Percentiles rank a stretch among this genome's conserved stretches.
Evolutionary conservation across 495 filamentous ascomycete genomes (phyloP).

Genomic region (Cercophora newfieldiana): DNA sequence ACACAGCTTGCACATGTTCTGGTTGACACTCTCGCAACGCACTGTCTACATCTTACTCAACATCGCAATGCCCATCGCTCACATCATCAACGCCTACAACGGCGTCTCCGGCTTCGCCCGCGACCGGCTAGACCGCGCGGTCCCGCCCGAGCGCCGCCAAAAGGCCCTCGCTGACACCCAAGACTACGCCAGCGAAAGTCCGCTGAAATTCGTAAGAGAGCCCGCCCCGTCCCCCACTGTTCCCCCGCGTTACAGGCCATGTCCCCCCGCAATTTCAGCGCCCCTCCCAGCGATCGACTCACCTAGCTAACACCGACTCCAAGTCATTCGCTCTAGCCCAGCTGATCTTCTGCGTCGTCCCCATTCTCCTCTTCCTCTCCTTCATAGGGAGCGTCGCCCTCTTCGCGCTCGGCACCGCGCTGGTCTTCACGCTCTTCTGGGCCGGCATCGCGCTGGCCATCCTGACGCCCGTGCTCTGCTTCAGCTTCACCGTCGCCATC

Average conservation of each 20-base stretch:
- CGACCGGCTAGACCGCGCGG: too few relatives aligned
- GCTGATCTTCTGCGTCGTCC: constrained; percentile 55
- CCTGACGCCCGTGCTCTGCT: constrained; percentile 62
- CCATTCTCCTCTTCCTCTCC: constrained; percentile 60
- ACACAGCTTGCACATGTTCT: too few relatives aligned
- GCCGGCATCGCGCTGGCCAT: constrained; percentile 62
- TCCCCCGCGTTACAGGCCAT: neutral
- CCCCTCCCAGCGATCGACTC: too few relatives aligned
- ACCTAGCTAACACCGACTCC: neutral
- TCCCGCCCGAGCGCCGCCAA: too few relatives aligned
- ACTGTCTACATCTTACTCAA: too few relatives aligned
- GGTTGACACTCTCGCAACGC: too few relatives aligned
- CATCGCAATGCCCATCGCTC: too few relatives aligned
- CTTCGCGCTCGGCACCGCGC: constrained; percentile 54
- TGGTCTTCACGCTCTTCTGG: constrained; percentile 64
- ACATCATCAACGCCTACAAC: too few relatives aligned
- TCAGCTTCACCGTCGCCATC: constrained; percentile 32
- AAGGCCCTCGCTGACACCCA: neutral
- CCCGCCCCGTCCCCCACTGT: too few relatives aligned
- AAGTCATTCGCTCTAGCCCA: constrained; percentile 32
- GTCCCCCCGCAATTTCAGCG: too few relatives aligned
- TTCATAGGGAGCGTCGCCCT: constrained; percentile 57
- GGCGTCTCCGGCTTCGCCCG: too few relatives aligned
- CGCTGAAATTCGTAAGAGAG: neutral
- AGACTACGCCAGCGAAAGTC: neutral